Evolutionary conservation across 345 rosid species (phyloP), one percentile per base, ranked within the genome.

Genomic region (Gossypium ekmanianum): DNA sequence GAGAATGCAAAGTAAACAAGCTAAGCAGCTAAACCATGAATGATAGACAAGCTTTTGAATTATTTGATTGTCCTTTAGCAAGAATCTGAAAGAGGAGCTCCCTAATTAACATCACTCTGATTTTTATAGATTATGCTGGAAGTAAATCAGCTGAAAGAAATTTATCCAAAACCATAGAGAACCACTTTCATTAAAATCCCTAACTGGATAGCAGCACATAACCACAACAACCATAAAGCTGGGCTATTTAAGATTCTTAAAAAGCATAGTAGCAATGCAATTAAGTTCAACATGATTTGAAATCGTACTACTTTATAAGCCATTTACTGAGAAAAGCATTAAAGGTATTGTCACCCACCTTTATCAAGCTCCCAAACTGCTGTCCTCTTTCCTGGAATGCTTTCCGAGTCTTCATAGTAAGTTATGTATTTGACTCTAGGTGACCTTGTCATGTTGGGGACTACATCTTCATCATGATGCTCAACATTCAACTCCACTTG

Each of bases 351-450:
- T n/a, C 69, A 73, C 84, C 57, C 79, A 95, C 99, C 91, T 88
- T 93, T 91, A 83, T 95, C 97, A 74, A 95, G 89, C 88, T 93
- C 99, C 97, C 99, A 95, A 61, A 95, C 98, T 27, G 99, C 98
- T 69, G 99, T 95, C 81, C 90, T 90, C 89, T 81, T 89, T 80
- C 93, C 97, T 16, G 92, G 88, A 76, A 85, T 79, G 72, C 97
- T 95, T 79, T 88, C 96, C 76, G 97, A 88, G 85, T 95, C 98
- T 85, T 95, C 99, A 79, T 88, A 95, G 75, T 82, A 91, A 61
- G 99, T 93, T 77, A 95, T 89, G 82, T 89, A 93, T 76, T 95
- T 93, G 44, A 87, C 88, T 84, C 88, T 86, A 26, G 94, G 90
- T 70, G 88, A 78, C 83, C 90, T 90, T 79, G 93, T 89, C 99